These are phyloP conservation scores for Pseudocercospora cruenta DNA, from an alignment of 2,329 filamentous ascomycete species.

Conservation along the genomic window DNA sequence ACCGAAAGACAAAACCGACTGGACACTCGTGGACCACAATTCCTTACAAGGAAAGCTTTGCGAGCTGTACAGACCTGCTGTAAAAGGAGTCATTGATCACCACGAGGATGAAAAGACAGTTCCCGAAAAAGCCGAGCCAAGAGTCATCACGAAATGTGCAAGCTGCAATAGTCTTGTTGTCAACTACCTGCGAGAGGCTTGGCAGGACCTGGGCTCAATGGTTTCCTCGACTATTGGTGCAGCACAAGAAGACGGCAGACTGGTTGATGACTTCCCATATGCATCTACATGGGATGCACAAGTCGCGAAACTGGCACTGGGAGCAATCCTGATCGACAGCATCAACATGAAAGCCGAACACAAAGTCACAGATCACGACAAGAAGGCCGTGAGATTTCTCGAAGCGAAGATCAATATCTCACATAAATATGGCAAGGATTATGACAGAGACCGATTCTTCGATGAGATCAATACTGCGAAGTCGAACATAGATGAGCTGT, in stretches of 20 bases:
- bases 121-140: slow-evolving; percentile 53
- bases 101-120: slow-evolving; percentile 72
- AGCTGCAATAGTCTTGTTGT: slow-evolving; percentile 75
- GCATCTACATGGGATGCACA: slow-evolving; percentile 57
- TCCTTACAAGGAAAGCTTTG: slow-evolving; percentile 66
- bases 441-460: slow-evolving; percentile 62
- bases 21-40: slow-evolving; percentile 83
- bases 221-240: slow-evolving; percentile 44
- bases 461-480: slow-evolving; percentile 66
- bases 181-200: slow-evolving; percentile 60
- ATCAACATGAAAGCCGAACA: slow-evolving; percentile 60
- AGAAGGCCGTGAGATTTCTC: slow-evolving; percentile 60
- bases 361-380: slow-evolving; percentile 69
- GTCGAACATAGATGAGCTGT: slow-evolving; percentile 65
- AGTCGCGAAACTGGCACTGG: slow-evolving; percentile 69
- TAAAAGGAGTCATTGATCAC: slow-evolving; percentile 75
- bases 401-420: slow-evolving; percentile 56
- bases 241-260: slow-evolving; percentile 45
- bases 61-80: slow-evolving; percentile 53
- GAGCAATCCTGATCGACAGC: slow-evolving; percentile 75
- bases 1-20: slow-evolving; percentile 61
- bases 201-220: slow-evolving; percentile 56
- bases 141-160: slow-evolving; percentile 68
- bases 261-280: slow-evolving; percentile 41
- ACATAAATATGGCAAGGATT: slow-evolving; percentile 45